Evolutionary conservation across 371 early-diverging fungal species (phyloP).

Genomic region (Mucor indicus): DNA sequence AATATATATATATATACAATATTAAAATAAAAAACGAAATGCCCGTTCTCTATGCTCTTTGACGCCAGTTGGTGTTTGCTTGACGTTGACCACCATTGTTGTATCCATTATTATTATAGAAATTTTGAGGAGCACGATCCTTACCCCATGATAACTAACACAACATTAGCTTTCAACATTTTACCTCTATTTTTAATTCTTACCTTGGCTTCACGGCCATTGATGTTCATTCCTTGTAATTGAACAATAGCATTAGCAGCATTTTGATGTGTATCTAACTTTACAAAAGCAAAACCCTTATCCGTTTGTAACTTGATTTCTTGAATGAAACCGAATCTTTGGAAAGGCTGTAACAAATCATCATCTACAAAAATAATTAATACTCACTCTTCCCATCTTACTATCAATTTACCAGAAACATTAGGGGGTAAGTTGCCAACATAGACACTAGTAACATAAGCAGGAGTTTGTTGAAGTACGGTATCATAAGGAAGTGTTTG

Average conservation of each 20-base stretch:
- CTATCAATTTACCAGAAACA: conserved; percentile 15
- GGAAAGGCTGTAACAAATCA: conserved; percentile 51
- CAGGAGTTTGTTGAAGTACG: conserved; percentile 71
- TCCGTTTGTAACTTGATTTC: conserved; percentile 87
- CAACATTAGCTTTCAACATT: not conserved
- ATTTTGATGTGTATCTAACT: conserved; percentile 88
- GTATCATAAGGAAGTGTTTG: conserved; percentile 65
- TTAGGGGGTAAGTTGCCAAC: conserved; percentile 79
- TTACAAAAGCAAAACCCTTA: conserved; percentile 88
- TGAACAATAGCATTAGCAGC: conserved; percentile 84
- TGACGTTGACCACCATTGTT: conserved; percentile 4
- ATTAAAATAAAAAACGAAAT: too few species aligned
- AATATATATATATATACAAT: too few species aligned
- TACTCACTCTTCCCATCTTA: not conserved
- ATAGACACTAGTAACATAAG: conserved; percentile 84
- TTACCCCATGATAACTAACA: conserved; percentile 82
- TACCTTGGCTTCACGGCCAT: conserved; percentile 69
- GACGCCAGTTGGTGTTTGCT: conserved; percentile 16
- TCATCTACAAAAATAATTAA: conserved; percentile 2
- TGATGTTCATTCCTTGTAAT: conserved; percentile 70
- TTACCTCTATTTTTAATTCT: not conserved
- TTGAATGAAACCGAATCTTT: conserved; percentile 71
- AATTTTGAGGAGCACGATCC: conserved; percentile 52
- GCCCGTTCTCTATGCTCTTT: too few species aligned
- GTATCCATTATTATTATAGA: conserved; percentile 2